phyloP scores from a whole-genome alignment of 768 basidiomycete species.

The Melanogaster broomeanus region DNA sequence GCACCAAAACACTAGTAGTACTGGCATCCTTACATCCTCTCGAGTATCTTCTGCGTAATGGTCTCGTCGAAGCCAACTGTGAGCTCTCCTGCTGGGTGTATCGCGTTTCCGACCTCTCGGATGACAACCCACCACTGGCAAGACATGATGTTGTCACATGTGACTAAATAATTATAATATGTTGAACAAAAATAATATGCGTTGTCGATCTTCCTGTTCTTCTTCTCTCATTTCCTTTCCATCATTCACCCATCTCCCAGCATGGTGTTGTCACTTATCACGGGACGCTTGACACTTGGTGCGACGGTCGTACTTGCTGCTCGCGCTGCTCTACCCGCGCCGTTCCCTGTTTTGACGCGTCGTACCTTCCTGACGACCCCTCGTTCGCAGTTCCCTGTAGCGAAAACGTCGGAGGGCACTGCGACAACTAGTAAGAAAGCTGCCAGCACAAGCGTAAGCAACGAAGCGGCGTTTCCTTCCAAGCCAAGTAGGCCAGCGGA shows the following conservation, averaged over 20 bases:
- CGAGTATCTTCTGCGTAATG: too few relatives aligned
- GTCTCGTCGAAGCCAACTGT: too few relatives aligned
- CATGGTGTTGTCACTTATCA: constrained; percentile 17
- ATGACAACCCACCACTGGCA: too few relatives aligned
- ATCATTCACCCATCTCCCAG: neutral
- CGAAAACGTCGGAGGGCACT: constrained; percentile 1
- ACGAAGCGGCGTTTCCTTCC: neutral
- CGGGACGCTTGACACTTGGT: constrained; percentile 4
- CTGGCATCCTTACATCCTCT: too few relatives aligned
- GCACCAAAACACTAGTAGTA: too few relatives aligned
- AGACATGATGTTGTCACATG: too few relatives aligned
- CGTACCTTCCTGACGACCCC: constrained; percentile 29
- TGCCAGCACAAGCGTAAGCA: constrained; percentile 6
- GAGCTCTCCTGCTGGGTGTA: too few relatives aligned
- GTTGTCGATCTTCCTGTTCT: neutral
- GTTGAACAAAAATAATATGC: too few relatives aligned
- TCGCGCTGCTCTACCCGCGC: neutral
- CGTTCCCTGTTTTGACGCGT: constrained; percentile 14
- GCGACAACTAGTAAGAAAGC: constrained; percentile 5
- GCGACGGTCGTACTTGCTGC: neutral
- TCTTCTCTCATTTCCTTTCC: neutral
- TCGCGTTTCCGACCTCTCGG: too few relatives aligned
- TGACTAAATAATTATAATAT: too few relatives aligned
- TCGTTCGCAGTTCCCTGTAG: constrained; percentile 8
- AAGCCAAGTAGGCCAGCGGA: too few relatives aligned